Conservation (phyloP, 805 yeast genomes). For the Scheffersomyces coipomensis region DNA sequence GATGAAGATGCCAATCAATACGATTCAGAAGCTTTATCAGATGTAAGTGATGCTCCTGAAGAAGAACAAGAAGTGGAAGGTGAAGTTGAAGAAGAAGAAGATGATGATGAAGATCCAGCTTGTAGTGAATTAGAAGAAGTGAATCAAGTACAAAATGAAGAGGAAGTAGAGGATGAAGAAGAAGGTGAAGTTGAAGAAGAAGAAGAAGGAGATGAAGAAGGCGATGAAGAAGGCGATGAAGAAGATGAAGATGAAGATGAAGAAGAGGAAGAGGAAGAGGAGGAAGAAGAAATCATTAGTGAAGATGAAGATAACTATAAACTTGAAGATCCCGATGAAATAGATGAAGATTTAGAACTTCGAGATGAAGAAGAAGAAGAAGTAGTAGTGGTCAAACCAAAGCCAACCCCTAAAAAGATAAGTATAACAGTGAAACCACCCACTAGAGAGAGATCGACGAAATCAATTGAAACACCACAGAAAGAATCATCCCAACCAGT, state of each 20-base stretch:
- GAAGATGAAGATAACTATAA: constrained; percentile 30
- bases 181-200: constrained; percentile 14
- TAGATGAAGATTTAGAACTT: constrained; percentile 35
- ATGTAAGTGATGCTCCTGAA: constrained; percentile 4
- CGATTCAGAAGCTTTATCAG: background rate
- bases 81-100: constrained; percentile 13
- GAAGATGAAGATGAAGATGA: constrained; percentile 14
- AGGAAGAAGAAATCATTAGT: constrained; percentile 21
- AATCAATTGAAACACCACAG: no score
- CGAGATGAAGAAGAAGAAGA: constrained; percentile 23
- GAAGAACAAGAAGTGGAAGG: constrained; percentile 8
- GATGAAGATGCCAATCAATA: background rate
- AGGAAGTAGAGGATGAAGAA: constrained; percentile 10
- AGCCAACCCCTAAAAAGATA: constrained; percentile 2
- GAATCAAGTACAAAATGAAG: constrained; percentile 1
- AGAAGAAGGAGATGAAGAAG: constrained; percentile 20
- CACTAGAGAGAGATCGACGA: constrained; percentile 1
- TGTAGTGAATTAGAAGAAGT: constrained; percentile 8
- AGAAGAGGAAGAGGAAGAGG: constrained; percentile 21
- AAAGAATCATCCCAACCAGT: constrained; percentile 9
- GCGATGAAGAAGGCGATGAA: constrained; percentile 21
- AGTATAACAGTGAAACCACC: constrained; percentile 9
- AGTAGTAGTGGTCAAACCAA: constrained; percentile 12
- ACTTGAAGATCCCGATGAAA: constrained; percentile 35
- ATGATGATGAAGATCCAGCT: constrained; percentile 15